These are phyloP conservation scores for Alternaria panax DNA, from an alignment of 2,329 filamentous ascomycete species.

Conservation along the genomic window DNA sequence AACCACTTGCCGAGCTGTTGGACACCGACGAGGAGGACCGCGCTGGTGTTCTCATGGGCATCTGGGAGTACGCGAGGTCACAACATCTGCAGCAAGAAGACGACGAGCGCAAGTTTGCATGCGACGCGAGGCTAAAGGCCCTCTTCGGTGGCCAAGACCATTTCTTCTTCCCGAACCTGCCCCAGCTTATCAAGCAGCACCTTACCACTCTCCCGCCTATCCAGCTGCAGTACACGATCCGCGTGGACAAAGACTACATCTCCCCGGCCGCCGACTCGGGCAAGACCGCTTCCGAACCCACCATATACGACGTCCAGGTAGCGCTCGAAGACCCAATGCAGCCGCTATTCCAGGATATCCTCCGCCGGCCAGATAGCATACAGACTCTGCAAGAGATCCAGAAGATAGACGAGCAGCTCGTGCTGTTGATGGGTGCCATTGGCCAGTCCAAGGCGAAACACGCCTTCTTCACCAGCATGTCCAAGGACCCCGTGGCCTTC, in stretches of 20 bases:
- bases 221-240: conserved; percentile 88
- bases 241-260: conserved; percentile 72
- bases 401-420: conserved; percentile 82
- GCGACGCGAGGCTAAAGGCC: conserved; percentile 80
- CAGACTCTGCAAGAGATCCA: conserved; percentile 78
- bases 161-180: conserved; percentile 85
- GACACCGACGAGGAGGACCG: conserved; percentile 88
- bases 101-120: conserved; percentile 90
- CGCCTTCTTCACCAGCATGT: conserved; percentile 80
- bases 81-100: conserved; percentile 91
- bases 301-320: conserved; percentile 89
- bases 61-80: conserved; percentile 93
- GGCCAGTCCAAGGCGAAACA: conserved; percentile 88
- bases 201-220: conserved; percentile 81
- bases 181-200: conserved; percentile 80
- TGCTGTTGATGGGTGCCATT: conserved; percentile 81
- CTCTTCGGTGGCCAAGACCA: conserved; percentile 75
- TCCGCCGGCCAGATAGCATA: conserved; percentile 57
- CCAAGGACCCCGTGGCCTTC: conserved; percentile 83
- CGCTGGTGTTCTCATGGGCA: conserved; percentile 84
- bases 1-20: conserved; percentile 80
- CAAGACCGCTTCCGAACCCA: conserved; percentile 71
- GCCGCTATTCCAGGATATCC: conserved; percentile 65
- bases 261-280: conserved; percentile 71
- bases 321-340: conserved; percentile 83